phyloP scores from a whole-genome alignment of 192 early-diverging fungal species.

The Coemansia sp. region DNA sequence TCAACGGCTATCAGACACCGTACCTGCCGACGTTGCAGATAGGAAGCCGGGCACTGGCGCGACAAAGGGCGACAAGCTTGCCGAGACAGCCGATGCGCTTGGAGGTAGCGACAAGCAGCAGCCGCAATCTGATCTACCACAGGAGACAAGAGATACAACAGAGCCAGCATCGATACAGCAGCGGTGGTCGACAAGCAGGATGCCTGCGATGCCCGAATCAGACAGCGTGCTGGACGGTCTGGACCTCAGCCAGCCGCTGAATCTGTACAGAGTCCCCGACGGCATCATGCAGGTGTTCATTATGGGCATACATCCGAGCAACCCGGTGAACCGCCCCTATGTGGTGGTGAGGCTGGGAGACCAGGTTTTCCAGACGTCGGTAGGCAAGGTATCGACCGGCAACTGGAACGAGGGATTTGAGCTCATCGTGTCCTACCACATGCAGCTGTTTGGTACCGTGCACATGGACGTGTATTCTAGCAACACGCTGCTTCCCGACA shows the following conservation, averaged over 20 bases:
- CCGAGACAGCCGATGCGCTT: neutral
- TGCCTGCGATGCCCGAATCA: conserved; percentile 22
- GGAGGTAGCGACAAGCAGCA: neutral
- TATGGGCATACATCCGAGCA: conserved; percentile 56
- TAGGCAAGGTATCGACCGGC: conserved; percentile 53
- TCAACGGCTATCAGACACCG: neutral
- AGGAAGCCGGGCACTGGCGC: neutral
- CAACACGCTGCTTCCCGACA: conserved; percentile 60
- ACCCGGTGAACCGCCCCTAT: conserved; percentile 58
- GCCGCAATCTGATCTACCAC: neutral
- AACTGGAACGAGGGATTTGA: conserved; percentile 74
- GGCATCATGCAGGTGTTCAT: conserved; percentile 59
- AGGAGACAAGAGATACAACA: neutral
- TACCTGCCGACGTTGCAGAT: neutral
- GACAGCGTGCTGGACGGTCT: conserved; percentile 30
- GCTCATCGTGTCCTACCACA: conserved; percentile 64
- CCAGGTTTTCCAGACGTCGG: conserved; percentile 61
- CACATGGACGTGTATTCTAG: conserved; percentile 68
- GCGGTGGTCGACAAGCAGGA: conserved; percentile 1
- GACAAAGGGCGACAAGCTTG: neutral
- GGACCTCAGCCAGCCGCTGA: conserved; percentile 46
- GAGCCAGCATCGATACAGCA: neutral
- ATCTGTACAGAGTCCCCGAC: conserved; percentile 49
- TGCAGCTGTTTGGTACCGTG: conserved; percentile 68
- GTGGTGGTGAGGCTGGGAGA: conserved; percentile 64